phyloP scores from a whole-genome alignment of 345 rosid species.

The Aethionema arabicum region DNA sequence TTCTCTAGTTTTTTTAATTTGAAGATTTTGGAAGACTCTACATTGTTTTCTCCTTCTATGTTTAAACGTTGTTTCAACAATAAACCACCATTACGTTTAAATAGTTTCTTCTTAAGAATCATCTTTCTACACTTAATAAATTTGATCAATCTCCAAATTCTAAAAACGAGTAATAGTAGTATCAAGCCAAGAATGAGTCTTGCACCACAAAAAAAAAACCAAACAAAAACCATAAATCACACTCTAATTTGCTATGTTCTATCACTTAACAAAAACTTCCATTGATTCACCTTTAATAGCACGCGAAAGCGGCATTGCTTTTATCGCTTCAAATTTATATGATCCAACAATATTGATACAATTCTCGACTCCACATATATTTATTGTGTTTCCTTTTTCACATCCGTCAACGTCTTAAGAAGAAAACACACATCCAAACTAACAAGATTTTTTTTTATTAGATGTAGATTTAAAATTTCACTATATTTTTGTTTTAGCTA shows the following conservation, averaged over 20 bases:
- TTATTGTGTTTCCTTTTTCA: background rate
- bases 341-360: background rate
- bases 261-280: background rate
- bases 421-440: background rate
- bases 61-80: background rate
- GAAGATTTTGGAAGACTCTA: background rate
- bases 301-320: background rate
- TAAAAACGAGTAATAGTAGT: background rate
- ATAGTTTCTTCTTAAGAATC: background rate
- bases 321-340: background rate
- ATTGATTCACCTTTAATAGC: background rate
- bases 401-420: background rate
- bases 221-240: background rate
- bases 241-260: too few species aligned
- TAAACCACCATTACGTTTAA: background rate
- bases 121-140: background rate
- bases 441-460: too few species aligned
- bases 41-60: background rate
- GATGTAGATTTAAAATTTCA: too few species aligned
- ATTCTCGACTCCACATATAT: background rate
- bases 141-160: background rate
- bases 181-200: background rate
- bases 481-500: too few species aligned
- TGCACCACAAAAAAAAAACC: background rate
- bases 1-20: slow-evolving; percentile 17